Conservation (phyloP, 2,329 filamentous ascomycete species). For the Capronia americana region DNA sequence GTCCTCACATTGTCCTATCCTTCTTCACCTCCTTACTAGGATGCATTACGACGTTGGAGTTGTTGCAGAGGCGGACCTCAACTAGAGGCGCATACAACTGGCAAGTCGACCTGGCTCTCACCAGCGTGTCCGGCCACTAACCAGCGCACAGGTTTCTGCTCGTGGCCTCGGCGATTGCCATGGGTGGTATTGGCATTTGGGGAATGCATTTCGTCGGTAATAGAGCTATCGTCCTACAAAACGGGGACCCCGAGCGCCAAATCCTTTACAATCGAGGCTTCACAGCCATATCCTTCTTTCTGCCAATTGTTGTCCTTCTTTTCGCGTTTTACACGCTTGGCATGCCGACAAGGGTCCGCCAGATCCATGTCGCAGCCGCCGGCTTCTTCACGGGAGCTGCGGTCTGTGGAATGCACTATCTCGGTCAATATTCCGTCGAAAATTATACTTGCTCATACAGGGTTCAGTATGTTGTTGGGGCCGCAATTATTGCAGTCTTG, state of each 20-base stretch:
- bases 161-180: conserved; percentile 68
- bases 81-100: conserved; percentile 72
- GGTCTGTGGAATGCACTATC: conserved; percentile 85
- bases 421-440: conserved; percentile 80
- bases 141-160: conserved; percentile 62
- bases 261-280: conserved; percentile 75
- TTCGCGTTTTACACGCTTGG: conserved; percentile 74
- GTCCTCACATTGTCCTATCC: conserved; percentile 63
- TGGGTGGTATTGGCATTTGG: conserved; percentile 78
- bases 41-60: conserved; percentile 77
- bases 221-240: conserved; percentile 73
- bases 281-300: conserved; percentile 78
- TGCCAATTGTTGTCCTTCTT: conserved; percentile 77
- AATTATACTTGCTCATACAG: conserved; percentile 75
- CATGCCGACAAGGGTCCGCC: conserved; percentile 62
- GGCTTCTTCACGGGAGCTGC: conserved; percentile 75
- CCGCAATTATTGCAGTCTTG: conserved; percentile 73
- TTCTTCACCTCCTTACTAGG: conserved; percentile 76
- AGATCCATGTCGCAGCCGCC: conserved; percentile 65
- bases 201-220: conserved; percentile 84
- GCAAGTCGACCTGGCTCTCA: conserved; percentile 53
- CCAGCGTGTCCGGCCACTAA: not conserved
- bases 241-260: conserved; percentile 68
- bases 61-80: conserved; percentile 77
- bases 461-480: conserved; percentile 66